Evolutionary conservation across 345 rosid genomes (phyloP), one percentile per base, ranked within the genome.

Genomic region (Eucalyptus paniculata): DNA sequence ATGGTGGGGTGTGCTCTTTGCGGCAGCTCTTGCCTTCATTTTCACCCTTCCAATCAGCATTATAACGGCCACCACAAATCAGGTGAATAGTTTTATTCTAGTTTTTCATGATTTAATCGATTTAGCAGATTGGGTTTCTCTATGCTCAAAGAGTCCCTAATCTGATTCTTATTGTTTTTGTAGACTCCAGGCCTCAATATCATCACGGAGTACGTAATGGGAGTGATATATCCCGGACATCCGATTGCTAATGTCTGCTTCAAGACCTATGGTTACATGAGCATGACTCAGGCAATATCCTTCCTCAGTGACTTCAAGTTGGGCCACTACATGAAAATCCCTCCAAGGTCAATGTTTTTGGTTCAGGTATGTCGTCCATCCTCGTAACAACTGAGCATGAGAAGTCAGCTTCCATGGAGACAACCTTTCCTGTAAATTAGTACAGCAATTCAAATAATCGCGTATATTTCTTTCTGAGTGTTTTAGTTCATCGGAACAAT

Each of bases 211-310:
- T 97, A 97, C 9, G 90, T 93, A 53, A 97, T 96, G 98, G 99
- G 98, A 72, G 67, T 96, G 81, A 96, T 96, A 50, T 94, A 91
- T 87, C 98, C 98, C 2, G 99, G 98, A 92, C 88, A 95, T 89
- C 99, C 98, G 15, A 96, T 97, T 47, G 99, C 99, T 77, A 97
- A 96, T 87, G 99, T 96, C n/a, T 97, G 99, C 94, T 97, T 97
- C 95, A 97, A 97, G 91, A 93, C 94, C 62, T 96, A 95, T 89
- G 99, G 99, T 50, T 97, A 96, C 88, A 96, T 94, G 94, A 96
- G 99, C 93, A 95, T 95, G 97, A 94, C 96, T 90, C 99, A 97
- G 82, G 98, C 99, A 65, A 94, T 97, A n/a, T 97, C 99, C 67
- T 97, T 97, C 95, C 95, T 96, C 86, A 96, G 88, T 87, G 98